A percentile compares a stretch with the other conserved stretches of the same genome.
These are phyloP conservation scores for Fagus sylvatica DNA, from an alignment of 306 rosid species.

Conservation along the genomic window DNA sequence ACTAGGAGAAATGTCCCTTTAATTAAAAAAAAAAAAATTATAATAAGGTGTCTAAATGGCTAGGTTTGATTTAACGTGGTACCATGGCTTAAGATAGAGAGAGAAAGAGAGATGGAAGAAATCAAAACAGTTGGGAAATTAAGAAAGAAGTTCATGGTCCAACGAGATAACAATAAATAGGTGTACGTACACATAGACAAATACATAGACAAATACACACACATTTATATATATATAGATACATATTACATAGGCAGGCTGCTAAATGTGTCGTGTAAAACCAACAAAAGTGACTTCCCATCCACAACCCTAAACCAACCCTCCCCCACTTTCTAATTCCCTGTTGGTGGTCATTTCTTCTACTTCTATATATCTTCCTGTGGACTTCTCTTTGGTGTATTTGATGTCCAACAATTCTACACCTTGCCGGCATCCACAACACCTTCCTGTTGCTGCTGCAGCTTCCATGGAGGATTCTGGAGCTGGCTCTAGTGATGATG, in stretches of 20 bases:
- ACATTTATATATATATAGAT: not conserved
- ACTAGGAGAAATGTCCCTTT: conserved; percentile 71
- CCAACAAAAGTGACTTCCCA: conserved; percentile 99
- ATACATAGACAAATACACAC: no score
- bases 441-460: not conserved
- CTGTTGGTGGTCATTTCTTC: not conserved
- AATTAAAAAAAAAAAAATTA: conserved; percentile 23
- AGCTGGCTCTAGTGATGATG: conserved; percentile 39
- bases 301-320: conserved; percentile 98
- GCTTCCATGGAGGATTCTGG: conserved; percentile 62
- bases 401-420: conserved; percentile 41
- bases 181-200: not conserved
- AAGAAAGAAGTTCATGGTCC: conserved; percentile 20
- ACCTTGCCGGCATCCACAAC: conserved; percentile 13
- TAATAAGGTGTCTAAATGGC: conserved; percentile 40
- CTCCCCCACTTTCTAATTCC: conserved; percentile 44
- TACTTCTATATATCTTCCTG: conserved; percentile 48
- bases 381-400: conserved; percentile 32
- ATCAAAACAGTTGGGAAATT: conserved; percentile 24
- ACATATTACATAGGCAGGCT: conserved; percentile 21
- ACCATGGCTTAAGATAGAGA: conserved; percentile 21
- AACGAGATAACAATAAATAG: conserved; percentile 28
- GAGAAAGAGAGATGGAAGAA: not conserved
- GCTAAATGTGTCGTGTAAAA: conserved; percentile 82
- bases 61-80: conserved; percentile 32